These are phyloP conservation scores for Marasmius fiardii DNA, from an alignment of 1,284 basidiomycete genomes.

Conservation along the genomic window DNA sequence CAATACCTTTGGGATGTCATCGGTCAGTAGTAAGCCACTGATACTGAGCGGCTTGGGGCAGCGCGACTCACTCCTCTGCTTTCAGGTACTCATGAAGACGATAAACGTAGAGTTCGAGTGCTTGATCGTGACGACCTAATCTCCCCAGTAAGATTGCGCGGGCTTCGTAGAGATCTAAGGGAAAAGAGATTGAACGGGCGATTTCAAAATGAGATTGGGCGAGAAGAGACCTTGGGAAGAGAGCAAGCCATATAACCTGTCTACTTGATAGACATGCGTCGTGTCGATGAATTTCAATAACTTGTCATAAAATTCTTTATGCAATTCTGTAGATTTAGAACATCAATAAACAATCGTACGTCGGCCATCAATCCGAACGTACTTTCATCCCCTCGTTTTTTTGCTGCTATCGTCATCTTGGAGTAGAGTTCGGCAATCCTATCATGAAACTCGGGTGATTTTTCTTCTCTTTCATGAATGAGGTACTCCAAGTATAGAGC, in stretches of 20 bases:
- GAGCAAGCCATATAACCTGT: slow-evolving; percentile 75
- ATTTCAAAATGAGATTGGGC: not conserved
- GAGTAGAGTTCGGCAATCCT: slow-evolving; percentile 87
- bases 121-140: slow-evolving; percentile 88
- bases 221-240: slow-evolving; percentile 64
- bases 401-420: slow-evolving; percentile 53
- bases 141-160: slow-evolving; percentile 89
- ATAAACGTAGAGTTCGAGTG: slow-evolving; percentile 91
- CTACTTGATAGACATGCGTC: slow-evolving; percentile 73
- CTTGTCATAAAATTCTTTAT: slow-evolving; percentile 56
- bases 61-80: slow-evolving; percentile 75
- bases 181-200: not conserved
- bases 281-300: slow-evolving; percentile 76
- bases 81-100: slow-evolving; percentile 76
- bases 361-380: slow-evolving; percentile 18
- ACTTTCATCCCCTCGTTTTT: slow-evolving; percentile 55
- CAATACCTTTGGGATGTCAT: slow-evolving; percentile 71
- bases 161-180: slow-evolving; percentile 77
- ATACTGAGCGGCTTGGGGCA: slow-evolving; percentile 5
- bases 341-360: not conserved
- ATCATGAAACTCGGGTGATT: slow-evolving; percentile 75
- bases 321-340: slow-evolving; percentile 30
- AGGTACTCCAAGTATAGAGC: slow-evolving; percentile 86
- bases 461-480: slow-evolving; percentile 72
- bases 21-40: slow-evolving; percentile 6